Evolutionary conservation across 768 basidiomycete species (phyloP).

Genomic region (Termitomyces sp.): DNA sequence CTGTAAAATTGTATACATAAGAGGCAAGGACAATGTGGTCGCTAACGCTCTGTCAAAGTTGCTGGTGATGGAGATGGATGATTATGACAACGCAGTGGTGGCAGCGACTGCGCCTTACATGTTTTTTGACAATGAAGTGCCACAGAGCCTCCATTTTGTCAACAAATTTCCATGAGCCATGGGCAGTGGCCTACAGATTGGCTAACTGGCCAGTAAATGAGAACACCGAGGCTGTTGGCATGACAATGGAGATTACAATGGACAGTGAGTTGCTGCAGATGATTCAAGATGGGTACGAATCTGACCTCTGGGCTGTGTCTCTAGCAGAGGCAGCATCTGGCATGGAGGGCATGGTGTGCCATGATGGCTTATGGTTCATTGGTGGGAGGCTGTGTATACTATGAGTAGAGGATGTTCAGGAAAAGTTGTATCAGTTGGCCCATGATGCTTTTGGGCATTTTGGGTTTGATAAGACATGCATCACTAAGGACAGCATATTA

Average conservation of each 20-base stretch:
- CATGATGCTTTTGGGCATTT: constrained; percentile 32
- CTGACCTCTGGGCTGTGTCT: neutral
- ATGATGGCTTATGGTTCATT: constrained; percentile 20
- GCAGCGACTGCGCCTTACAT: constrained; percentile 17
- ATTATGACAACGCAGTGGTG: constrained; percentile 1
- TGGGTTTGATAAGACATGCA: constrained; percentile 28
- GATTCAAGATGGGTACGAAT: neutral
- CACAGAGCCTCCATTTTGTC: neutral
- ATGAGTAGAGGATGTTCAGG: constrained; percentile 11
- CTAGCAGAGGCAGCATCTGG: neutral
- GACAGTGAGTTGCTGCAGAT: neutral
- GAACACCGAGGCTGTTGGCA: neutral
- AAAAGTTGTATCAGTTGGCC: constrained; percentile 20
- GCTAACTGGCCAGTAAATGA: neutral
- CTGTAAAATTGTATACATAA: constrained; percentile 26
- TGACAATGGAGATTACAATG: neutral
- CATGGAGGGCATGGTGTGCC: neutral
- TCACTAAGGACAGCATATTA: constrained; percentile 21
- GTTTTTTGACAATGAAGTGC: too few relatives aligned
- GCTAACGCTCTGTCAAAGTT: constrained; percentile 22
- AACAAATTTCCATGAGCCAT: neutral
- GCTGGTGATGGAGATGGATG: neutral
- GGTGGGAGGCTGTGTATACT: constrained; percentile 20
- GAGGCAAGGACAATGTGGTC: constrained; percentile 27
- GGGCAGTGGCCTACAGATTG: neutral